A percentile compares a stretch with the other conserved stretches of the same genome.
Conservation (phyloP, 2,329 filamentous ascomycete genomes). For the Didymella segeticola region DNA sequence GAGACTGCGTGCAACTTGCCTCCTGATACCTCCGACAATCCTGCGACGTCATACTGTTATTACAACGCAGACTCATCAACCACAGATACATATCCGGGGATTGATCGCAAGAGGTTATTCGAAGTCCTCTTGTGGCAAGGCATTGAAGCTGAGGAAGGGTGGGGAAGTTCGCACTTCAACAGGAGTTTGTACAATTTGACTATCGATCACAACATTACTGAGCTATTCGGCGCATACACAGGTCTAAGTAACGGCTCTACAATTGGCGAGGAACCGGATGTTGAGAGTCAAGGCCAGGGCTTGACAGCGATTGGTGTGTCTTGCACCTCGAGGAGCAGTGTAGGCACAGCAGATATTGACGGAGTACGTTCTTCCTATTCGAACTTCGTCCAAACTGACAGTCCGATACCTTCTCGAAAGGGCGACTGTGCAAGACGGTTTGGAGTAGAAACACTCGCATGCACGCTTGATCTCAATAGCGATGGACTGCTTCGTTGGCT, state of each 20-base stretch:
- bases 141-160: too few species aligned
- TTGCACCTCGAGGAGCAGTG: slow-evolving; percentile 14
- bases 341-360: slow-evolving; percentile 10
- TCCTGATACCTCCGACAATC: neutral
- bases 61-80: too few species aligned
- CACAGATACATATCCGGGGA: too few species aligned
- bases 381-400: slow-evolving; percentile 11
- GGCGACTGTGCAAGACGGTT: neutral
- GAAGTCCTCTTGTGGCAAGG: too few species aligned
- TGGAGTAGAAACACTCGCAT: neutral
- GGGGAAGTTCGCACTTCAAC: neutral
- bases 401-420: neutral
- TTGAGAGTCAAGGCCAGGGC: neutral
- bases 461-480: neutral
- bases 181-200: neutral
- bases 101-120: too few species aligned
- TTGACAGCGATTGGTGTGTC: slow-evolving; percentile 15
- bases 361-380: slow-evolving; percentile 10
- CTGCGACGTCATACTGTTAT: too few species aligned
- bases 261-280: too few species aligned
- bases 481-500: neutral
- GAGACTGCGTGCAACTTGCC: neutral
- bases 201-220: neutral
- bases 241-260: neutral
- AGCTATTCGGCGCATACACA: neutral